Evolutionary conservation across 176 grass and related monocot species (phyloP), one percentile per base, ranked within the genome.

Genomic region (Musa troglodytarum): DNA sequence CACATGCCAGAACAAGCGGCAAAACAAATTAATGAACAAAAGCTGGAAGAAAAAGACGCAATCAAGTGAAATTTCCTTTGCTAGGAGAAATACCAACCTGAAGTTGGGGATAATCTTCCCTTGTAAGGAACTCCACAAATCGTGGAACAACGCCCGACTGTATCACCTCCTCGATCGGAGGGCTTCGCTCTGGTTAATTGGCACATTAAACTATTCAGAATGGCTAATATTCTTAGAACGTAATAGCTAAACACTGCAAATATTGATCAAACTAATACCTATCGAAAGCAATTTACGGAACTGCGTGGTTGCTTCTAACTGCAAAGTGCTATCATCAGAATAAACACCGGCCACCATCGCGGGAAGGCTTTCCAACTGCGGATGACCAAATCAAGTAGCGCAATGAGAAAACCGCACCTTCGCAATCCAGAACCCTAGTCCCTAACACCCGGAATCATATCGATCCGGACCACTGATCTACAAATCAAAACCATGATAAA

Each of bases 91-190:
- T 69, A 65, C 76, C 68, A 0, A 93, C 93, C 87, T 96, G 93
- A n/a, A 96, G 93, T 78, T 92, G 93, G 55, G 93, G 93, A 19
- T 88, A 84, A 72, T 92, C 89, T 79, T 96, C 93, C 6, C 93
- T 88, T 19, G 74, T 82, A n/a, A 92, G 93, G 82, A 96, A 96
- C 65, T 85, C 74, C 54, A 96, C 91, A 21, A 96, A 92, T 23
- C 89, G 85, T 19, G 89, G 93, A 23, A 96, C 93, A 19, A 96
- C 87, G 6, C 93, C 93, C 43, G 93, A 83, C 81, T 67, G 80
- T 64, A 96, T 96, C 17, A 96, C 93, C 71, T 96, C 93, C 66
- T 96, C 89, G 3, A 96, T 92, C 8, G 93, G 93, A 72, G 93
- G 93, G 43, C 87, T 90, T 50, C 93, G 87, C 72, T 96, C 89